These are phyloP conservation scores for Nadsonia starkeyi-henricii DNA, from an alignment of 1,139 yeast species.

Conservation along the genomic window DNA sequence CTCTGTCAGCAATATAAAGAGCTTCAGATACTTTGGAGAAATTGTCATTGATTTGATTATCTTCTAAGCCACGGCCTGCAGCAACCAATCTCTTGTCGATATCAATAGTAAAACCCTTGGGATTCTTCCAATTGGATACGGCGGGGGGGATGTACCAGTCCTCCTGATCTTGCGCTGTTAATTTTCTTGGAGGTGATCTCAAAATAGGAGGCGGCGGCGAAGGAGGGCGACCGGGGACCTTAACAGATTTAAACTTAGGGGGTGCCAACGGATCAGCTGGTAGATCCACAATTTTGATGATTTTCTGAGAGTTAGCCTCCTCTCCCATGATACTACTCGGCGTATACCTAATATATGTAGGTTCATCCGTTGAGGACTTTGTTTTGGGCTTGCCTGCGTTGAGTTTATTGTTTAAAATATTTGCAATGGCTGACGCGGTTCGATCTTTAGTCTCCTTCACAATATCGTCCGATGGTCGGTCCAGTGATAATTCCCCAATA, in stretches of 20 bases:
- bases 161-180: conserved; percentile 65
- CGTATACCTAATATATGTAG: conserved; percentile 35
- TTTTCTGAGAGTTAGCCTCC: conserved; percentile 24
- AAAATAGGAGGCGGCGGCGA: conserved; percentile 50
- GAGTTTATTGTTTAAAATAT: conserved; percentile 28
- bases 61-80: conserved; percentile 31
- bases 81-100: conserved; percentile 65
- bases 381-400: conserved; percentile 21
- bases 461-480: conserved; percentile 30
- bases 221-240: conserved; percentile 55
- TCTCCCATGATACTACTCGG: conserved; percentile 30
- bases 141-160: conserved; percentile 88
- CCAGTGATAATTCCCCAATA: conserved; percentile 22
- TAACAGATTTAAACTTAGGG: conserved; percentile 59
- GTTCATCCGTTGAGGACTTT: conserved; percentile 18
- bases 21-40: conserved; percentile 59
- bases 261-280: conserved; percentile 82
- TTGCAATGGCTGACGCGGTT: conserved; percentile 37
- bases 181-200: conserved; percentile 35
- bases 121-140: conserved; percentile 91
- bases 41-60: conserved; percentile 39
- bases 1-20: conserved; percentile 55
- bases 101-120: conserved; percentile 76
- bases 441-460: conserved; percentile 28
- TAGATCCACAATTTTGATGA: conserved; percentile 42